These are phyloP conservation scores for Mycena leptocephala DNA, from an alignment of 768 basidiomycete species.

Conservation along the genomic window DNA sequence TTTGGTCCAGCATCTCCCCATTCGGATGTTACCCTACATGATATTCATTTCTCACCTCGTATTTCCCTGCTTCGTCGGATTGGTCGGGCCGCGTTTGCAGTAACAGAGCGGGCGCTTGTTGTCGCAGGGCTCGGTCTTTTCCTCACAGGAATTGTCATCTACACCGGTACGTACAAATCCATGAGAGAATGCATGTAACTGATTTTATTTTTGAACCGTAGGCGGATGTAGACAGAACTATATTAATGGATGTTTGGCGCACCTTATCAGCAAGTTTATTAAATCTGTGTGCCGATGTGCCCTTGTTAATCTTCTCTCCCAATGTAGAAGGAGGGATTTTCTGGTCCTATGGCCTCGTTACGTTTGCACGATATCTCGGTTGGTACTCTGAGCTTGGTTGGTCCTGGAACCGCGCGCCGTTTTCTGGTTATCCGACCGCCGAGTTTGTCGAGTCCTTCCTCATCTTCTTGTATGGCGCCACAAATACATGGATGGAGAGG, in stretches of 20 bases:
- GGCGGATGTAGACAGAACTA: conserved; percentile 87
- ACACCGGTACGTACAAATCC: conserved; percentile 68
- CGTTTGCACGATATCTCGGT: conserved; percentile 96
- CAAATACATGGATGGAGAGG: conserved; percentile 96
- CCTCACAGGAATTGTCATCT: conserved; percentile 82
- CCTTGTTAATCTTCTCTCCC: conserved; percentile 23
- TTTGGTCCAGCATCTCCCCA: conserved; percentile 66
- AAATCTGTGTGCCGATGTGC: conserved; percentile 3
- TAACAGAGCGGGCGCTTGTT: conserved; percentile 76
- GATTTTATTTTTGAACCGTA: conserved; percentile 35
- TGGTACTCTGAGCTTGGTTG: conserved; percentile 90
- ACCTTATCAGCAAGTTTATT: conserved; percentile 86
- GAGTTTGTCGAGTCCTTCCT: conserved; percentile 86
- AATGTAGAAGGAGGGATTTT: conserved; percentile 89
- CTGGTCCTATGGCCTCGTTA: conserved; percentile 90
- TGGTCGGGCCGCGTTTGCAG: conserved; percentile 65
- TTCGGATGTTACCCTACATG: conserved; percentile 75
- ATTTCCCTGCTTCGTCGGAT: conserved; percentile 56
- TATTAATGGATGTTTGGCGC: conserved; percentile 89
- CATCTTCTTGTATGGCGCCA: conserved; percentile 91
- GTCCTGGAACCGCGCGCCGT: conserved; percentile 92
- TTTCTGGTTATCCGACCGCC: conserved; percentile 67
- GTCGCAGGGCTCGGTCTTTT: conserved; percentile 80
- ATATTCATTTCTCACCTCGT: conserved; percentile 46
- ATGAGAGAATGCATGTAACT: not conserved